Base-by-base conservation (phyloP, 129 eudicot genomes). In the Pulicaria dysenterica region DNA sequence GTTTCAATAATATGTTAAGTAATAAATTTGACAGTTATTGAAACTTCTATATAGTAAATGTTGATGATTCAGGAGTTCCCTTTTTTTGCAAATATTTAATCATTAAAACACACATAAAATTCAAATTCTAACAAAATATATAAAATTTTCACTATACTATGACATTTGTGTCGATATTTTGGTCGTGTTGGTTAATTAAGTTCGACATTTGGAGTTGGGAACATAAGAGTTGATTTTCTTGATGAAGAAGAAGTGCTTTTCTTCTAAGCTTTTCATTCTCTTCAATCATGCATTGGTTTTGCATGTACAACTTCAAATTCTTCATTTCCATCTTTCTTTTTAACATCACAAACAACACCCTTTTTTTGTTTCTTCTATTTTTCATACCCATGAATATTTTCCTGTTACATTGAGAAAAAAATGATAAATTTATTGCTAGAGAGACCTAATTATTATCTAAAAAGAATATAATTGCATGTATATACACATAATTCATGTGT, bases 201-300 rank as follows among this genome's bases (percentile, higher is more conserved):
- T 76, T 70, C 71, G 73, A 63, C 78, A 62, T 60, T 67, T 79
- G 84, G 64, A 82, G 84, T 67, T 81, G 88, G 66, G 82, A 69
- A 17, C 73, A 70, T 82, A 88, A 76, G 74, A 77, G 57, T 77
- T 77, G 79, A 78, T 88, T 88, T 78, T 88, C 95, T 70, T 73
- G 83, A 65, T 72, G 84, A 67, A 88, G 95, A 24, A 69, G 57
- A 37, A 68, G 70, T 63, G 89, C 91, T 62, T 76, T 86, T 69
- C 78, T 70, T 75, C 87, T 79, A 43, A 88, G 86, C 72, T 71
- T 88, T 47, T 84, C 85, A 81, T 88, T 88, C 79, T 83, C 89
- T 79, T 80, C 80, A 51, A 83, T 83, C 19, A 88, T 88, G 76
- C 83, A 72, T 79, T 82, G 76, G 88, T 88, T 88, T 79, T 80